Conservation (phyloP, 345 rosid species). For the Syzygium grande region DNA sequence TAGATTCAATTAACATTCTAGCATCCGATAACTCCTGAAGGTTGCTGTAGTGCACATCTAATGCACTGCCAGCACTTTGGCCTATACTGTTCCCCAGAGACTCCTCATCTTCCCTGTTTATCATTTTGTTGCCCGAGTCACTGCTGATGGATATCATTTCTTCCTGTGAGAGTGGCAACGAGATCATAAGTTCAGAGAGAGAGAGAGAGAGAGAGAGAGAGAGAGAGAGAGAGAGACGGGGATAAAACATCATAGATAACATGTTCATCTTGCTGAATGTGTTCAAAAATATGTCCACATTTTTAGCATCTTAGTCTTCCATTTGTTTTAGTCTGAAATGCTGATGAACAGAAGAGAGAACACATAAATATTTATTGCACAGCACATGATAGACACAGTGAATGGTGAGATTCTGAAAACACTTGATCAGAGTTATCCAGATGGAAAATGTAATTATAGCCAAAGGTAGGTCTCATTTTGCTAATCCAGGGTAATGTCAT, state of each 20-base stretch:
- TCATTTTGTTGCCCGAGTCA: slow-evolving; percentile 33
- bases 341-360: not conserved
- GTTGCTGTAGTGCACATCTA: slow-evolving; percentile 13
- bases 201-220: not conserved
- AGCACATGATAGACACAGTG: not conserved
- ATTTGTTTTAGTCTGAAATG: not conserved
- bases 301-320: not conserved
- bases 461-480: not conserved
- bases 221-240: not conserved
- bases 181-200: not conserved
- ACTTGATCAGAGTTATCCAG: not conserved
- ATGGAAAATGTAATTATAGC: not conserved
- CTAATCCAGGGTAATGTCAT: not conserved
- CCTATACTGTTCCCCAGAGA: slow-evolving; percentile 17
- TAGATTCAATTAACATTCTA: slow-evolving; percentile 21
- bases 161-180: slow-evolving; percentile 30
- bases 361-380: not conserved
- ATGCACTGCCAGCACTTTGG: slow-evolving; percentile 12
- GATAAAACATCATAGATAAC: not conserved
- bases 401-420: not conserved
- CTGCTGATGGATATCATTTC: slow-evolving; percentile 32
- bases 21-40: slow-evolving; percentile 30
- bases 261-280: not conserved
- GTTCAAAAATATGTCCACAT: not conserved
- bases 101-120: slow-evolving; percentile 19